Conservation (phyloP, 306 rosid genomes). For the Ochetophila trinervis region DNA sequence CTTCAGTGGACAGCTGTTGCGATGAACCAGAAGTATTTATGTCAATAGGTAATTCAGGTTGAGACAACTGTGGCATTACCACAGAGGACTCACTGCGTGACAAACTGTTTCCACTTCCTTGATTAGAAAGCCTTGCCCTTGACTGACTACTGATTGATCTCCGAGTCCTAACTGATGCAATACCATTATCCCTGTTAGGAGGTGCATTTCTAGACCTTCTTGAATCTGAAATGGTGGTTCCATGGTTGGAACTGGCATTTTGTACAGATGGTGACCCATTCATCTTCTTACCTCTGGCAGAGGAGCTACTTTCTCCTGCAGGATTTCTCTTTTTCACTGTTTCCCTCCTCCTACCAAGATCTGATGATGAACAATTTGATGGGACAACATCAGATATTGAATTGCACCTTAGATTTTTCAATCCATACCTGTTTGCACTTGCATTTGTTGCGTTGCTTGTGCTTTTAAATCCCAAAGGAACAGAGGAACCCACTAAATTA, state of each 20-base stretch:
- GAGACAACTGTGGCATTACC: slow-evolving; percentile 43
- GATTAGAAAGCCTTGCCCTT: slow-evolving; percentile 55
- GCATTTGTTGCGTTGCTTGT: slow-evolving; percentile 40
- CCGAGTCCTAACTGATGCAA: slow-evolving; percentile 54
- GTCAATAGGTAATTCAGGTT: slow-evolving; percentile 34
- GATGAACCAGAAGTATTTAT: slow-evolving; percentile 42
- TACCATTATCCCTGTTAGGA: slow-evolving; percentile 48
- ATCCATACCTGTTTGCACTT: slow-evolving; percentile 63
- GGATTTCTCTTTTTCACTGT: slow-evolving; percentile 51
- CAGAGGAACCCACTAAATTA: slow-evolving; percentile 23
- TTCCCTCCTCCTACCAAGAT: slow-evolving; percentile 55
- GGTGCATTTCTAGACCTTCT: slow-evolving; percentile 53
- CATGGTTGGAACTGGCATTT: slow-evolving; percentile 45
- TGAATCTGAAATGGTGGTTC: slow-evolving; percentile 73
- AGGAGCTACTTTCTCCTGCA: slow-evolving; percentile 86
- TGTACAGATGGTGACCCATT: slow-evolving; percentile 50
- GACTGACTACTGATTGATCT: slow-evolving; percentile 45
- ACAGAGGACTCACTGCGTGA: slow-evolving; percentile 36
- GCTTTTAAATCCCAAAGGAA: slow-evolving; percentile 36
- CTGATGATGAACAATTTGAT: slow-evolving; percentile 54
- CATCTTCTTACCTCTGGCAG: slow-evolving; percentile 70
- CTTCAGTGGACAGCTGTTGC: slow-evolving; percentile 37
- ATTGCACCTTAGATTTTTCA: slow-evolving; percentile 78
- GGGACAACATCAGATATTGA: slow-evolving; percentile 69
- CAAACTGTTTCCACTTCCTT: slow-evolving; percentile 47